Percentiles rank a stretch among this genome's conserved stretches.
phyloP scores from a whole-genome alignment of 345 rosid genomes.

The Geranium brycei region DNA sequence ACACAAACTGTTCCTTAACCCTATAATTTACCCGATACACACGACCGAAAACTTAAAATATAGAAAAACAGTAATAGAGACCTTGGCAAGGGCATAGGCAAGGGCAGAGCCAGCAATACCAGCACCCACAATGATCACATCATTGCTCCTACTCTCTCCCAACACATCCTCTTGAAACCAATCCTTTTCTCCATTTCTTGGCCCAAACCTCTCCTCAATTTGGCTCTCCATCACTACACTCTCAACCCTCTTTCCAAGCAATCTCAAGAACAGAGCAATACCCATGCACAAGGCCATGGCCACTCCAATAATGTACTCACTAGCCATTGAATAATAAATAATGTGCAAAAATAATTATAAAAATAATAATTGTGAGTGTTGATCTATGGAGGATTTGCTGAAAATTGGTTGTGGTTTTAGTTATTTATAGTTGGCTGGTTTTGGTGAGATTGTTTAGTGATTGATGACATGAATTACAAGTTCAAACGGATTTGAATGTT shows the following conservation, averaged over 20 bases:
- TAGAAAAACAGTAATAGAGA: not conserved
- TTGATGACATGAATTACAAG: no score
- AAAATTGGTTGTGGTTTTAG: not conserved
- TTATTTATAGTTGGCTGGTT: no score
- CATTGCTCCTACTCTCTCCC: slow-evolving; percentile 7
- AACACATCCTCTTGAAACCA: not conserved
- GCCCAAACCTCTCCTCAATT: not conserved
- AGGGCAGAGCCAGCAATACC: slow-evolving; percentile 53
- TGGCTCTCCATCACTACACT: not conserved
- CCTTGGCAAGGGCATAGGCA: slow-evolving; percentile 46
- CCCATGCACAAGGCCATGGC: not conserved
- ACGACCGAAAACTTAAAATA: no score
- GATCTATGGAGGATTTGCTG: no score
- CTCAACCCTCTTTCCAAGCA: slow-evolving; percentile 5
- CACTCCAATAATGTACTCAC: slow-evolving; percentile 12
- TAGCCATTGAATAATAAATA: not conserved
- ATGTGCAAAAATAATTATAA: no score
- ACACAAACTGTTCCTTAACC: no score
- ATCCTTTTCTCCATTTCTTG: not conserved
- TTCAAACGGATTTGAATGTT: no score
- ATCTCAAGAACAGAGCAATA: slow-evolving; percentile 4
- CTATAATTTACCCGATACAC: no score
- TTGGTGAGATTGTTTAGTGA: no score
- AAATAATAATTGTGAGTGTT: no score
- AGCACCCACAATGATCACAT: slow-evolving; percentile 32